These are phyloP conservation scores for Casuarina equisetifolia DNA, from an alignment of 306 rosid genomes.

Conservation along the genomic window DNA sequence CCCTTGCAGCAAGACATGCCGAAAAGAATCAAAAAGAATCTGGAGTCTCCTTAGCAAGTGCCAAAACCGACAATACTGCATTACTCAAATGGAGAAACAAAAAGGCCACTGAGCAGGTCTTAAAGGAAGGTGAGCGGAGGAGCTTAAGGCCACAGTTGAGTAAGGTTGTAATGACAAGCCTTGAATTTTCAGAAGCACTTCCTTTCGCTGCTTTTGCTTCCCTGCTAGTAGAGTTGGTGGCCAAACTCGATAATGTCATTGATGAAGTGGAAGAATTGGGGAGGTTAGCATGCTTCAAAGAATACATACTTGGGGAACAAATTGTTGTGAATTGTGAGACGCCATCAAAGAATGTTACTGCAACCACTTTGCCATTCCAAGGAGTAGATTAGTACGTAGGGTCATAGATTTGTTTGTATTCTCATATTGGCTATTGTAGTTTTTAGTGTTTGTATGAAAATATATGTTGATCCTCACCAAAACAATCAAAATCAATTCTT, in stretches of 20 bases:
- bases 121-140: conserved; percentile 60
- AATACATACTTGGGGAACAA: conserved; percentile 57
- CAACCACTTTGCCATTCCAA: conserved; percentile 52
- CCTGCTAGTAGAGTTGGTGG: conserved; percentile 89
- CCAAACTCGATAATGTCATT: conserved; percentile 77
- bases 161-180: conserved; percentile 78
- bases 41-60: conserved; percentile 60
- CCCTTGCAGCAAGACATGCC: conserved; percentile 64
- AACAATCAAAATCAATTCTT: background rate
- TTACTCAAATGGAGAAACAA: conserved; percentile 69
- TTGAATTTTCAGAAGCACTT: conserved; percentile 96
- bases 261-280: conserved; percentile 89
- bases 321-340: conserved; percentile 58
- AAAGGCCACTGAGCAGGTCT: conserved; percentile 36
- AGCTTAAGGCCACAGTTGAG: conserved; percentile 73
- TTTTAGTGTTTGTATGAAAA: no score
- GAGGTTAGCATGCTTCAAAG: conserved; percentile 70
- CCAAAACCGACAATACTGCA: conserved; percentile 82
- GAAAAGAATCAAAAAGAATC: conserved; percentile 36
- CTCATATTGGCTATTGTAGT: no score
- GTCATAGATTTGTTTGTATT: no score
- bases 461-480: conserved; percentile 26
- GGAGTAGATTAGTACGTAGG: conserved; percentile 36
- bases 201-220: conserved; percentile 97
- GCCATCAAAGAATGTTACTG: conserved; percentile 42